Evolutionary conservation across 2,329 filamentous ascomycete species (phyloP).

Genomic region (Endoconidiophora polonica): DNA sequence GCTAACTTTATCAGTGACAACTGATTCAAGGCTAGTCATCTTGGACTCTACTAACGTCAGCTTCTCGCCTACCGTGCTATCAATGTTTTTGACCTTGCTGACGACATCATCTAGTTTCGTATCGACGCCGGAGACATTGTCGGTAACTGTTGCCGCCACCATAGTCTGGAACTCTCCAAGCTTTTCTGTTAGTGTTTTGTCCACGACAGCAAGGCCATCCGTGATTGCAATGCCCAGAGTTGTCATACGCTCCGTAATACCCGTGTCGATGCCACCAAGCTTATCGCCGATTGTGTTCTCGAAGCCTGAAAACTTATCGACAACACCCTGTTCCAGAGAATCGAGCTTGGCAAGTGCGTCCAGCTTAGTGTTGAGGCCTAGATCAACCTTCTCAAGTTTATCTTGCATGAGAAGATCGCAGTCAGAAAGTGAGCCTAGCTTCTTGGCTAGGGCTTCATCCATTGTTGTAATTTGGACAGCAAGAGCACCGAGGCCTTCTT

Average conservation of each 20-base stretch:
- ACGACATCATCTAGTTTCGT: conserved; percentile 1
- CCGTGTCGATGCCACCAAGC: conserved; percentile 7
- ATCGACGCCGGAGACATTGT: conserved; percentile 1
- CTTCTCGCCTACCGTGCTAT: conserved; percentile 1
- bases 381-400: conserved; percentile 9
- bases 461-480: background rate
- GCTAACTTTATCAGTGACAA: conserved; percentile 7
- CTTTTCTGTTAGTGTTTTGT: conserved; percentile 8
- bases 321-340: conserved; percentile 5
- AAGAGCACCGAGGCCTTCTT: background rate
- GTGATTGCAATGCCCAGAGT: conserved; percentile 3
- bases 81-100: background rate
- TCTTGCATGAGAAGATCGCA: conserved; percentile 11
- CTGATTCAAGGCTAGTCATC: conserved; percentile 8
- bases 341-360: conserved; percentile 9
- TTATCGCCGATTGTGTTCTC: conserved; percentile 8
- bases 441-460: conserved; percentile 4
- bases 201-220: conserved; percentile 1
- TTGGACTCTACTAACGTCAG: conserved; percentile 8
- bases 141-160: background rate
- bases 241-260: conserved; percentile 4
- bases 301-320: conserved; percentile 9
- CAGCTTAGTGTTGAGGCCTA: conserved; percentile 7
- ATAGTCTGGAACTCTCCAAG: conserved; percentile 6
- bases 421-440: conserved; percentile 7